Conservation (phyloP, 2,329 filamentous ascomycete genomes). For the Ophiostoma fasciatum region DNA sequence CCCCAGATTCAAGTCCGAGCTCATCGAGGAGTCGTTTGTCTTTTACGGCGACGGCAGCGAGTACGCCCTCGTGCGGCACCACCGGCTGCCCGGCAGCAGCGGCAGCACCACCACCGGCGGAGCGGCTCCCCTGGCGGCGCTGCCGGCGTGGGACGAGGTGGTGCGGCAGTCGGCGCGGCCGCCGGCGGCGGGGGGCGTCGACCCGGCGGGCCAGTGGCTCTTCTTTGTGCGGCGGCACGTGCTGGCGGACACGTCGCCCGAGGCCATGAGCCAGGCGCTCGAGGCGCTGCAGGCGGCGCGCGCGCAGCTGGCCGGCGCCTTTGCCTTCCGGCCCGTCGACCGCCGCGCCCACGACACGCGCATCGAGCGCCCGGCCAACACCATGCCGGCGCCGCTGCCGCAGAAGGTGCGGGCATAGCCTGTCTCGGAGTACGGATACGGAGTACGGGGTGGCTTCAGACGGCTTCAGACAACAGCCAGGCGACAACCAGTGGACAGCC, state of each 20-base stretch:
- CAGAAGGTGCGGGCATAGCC: slow-evolving; percentile 4
- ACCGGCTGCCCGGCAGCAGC: slow-evolving; percentile 22
- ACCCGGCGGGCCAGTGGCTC: slow-evolving; percentile 36
- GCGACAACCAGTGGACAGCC: no score
- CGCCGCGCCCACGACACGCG: slow-evolving; percentile 39
- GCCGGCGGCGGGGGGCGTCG: slow-evolving; percentile 22
- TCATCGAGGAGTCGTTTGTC: slow-evolving; percentile 36
- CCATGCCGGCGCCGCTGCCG: slow-evolving; percentile 5
- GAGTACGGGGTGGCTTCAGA: no score
- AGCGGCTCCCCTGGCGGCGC: slow-evolving; percentile 17
- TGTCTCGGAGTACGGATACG: no score
- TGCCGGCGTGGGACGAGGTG: slow-evolving; percentile 32
- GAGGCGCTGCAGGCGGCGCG: slow-evolving; percentile 33
- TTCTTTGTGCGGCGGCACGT: slow-evolving; percentile 39
- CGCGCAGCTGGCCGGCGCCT: slow-evolving; percentile 33
- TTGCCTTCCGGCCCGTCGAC: slow-evolving; percentile 36
- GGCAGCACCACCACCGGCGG: no score
- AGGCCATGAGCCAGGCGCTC: slow-evolving; percentile 39
- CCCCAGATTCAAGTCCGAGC: slow-evolving; percentile 36
- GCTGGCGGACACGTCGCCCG: slow-evolving; percentile 40
- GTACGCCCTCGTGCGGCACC: slow-evolving; percentile 35
- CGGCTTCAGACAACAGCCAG: no score
- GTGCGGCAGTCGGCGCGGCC: slow-evolving; percentile 11
- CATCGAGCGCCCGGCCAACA: slow-evolving; percentile 15
- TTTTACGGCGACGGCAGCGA: slow-evolving; percentile 41